These are phyloP conservation scores for Hypoxylon perforatum DNA, from an alignment of 495 filamentous ascomycete genomes.

Conservation along the genomic window DNA sequence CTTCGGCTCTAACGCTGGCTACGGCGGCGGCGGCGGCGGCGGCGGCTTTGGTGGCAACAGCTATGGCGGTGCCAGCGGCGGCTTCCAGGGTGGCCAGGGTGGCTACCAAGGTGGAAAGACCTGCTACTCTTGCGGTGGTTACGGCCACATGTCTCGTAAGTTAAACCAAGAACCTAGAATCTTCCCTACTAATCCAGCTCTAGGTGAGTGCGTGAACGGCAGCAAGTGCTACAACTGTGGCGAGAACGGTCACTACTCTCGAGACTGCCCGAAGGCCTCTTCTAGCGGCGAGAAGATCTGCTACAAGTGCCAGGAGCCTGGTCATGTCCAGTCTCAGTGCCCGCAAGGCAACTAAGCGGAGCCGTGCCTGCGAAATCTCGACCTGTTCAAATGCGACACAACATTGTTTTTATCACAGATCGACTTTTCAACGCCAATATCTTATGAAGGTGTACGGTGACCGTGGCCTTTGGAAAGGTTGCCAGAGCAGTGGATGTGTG, in stretches of 20 bases:
- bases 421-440: slow-evolving; percentile 6
- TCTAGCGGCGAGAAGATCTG: slow-evolving; percentile 87
- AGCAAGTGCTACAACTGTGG: slow-evolving; percentile 99
- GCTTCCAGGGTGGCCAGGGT: slow-evolving; percentile 61
- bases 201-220: slow-evolving; percentile 92
- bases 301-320: slow-evolving; percentile 99
- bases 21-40: slow-evolving; percentile 50
- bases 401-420: slow-evolving; percentile 12
- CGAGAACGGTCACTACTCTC: slow-evolving; percentile 91
- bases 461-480: slow-evolving; percentile 33
- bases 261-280: slow-evolving; percentile 93
- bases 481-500: slow-evolving; percentile 41
- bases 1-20: slow-evolving; percentile 55
- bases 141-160: slow-evolving; percentile 91
- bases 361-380: slow-evolving; percentile 15
- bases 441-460: slow-evolving; percentile 35
- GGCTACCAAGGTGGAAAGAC: slow-evolving; percentile 73
- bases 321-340: slow-evolving; percentile 94
- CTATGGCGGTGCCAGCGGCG: slow-evolving; percentile 52
- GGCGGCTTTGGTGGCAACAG: slow-evolving; percentile 30
- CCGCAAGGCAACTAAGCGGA: slow-evolving; percentile 62
- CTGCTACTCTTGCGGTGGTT: slow-evolving; percentile 97
- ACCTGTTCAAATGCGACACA: slow-evolving; percentile 49
- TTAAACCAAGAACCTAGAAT: slow-evolving; percentile 14
- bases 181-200: slow-evolving; percentile 25